Evolutionary conservation across 352 stramenopile species (phyloP).

Genomic region (Globisporangium perplexum): DNA sequence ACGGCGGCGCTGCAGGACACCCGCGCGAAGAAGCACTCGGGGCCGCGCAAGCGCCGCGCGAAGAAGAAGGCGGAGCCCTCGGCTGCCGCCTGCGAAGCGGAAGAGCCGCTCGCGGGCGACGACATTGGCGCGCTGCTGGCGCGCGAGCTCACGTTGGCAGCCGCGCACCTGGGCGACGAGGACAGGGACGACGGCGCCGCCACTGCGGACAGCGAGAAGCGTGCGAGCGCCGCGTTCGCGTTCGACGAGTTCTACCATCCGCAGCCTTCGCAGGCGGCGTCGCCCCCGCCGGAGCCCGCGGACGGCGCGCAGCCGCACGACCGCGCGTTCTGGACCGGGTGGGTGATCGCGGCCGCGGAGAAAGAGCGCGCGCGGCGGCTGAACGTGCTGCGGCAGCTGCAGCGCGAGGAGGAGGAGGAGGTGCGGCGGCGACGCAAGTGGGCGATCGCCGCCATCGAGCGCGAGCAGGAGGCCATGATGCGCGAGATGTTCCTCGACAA

Average conservation of each 20-base stretch:
- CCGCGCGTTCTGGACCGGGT: constrained; percentile 75
- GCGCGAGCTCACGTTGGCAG: constrained; percentile 4
- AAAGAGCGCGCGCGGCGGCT: constrained; percentile 67
- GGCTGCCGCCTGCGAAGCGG: neutral
- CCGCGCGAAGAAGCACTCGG: constrained; percentile 35
- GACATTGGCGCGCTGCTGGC: constrained; percentile 10
- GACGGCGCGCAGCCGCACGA: constrained; percentile 17
- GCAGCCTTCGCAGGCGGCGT: neutral
- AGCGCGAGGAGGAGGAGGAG: constrained; percentile 73
- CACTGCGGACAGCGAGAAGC: neutral
- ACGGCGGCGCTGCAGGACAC: too few species aligned
- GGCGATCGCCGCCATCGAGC: constrained; percentile 77
- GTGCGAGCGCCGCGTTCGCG: neutral
- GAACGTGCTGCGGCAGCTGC: constrained; percentile 58
- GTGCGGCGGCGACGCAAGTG: constrained; percentile 55
- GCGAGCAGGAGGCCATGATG: constrained; percentile 78
- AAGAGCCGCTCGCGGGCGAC: neutral
- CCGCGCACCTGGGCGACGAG: neutral
- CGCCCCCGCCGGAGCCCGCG: neutral
- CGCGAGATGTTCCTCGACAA: constrained; percentile 82
- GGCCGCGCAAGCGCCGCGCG: constrained; percentile 50
- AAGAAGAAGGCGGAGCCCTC: constrained; percentile 58
- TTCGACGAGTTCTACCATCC: neutral
- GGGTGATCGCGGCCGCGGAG: constrained; percentile 75
- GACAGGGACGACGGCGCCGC: neutral